Base-by-base conservation (phyloP, 2,329 filamentous ascomycete species). In the Ophiostoma tasmaniense region DNA sequence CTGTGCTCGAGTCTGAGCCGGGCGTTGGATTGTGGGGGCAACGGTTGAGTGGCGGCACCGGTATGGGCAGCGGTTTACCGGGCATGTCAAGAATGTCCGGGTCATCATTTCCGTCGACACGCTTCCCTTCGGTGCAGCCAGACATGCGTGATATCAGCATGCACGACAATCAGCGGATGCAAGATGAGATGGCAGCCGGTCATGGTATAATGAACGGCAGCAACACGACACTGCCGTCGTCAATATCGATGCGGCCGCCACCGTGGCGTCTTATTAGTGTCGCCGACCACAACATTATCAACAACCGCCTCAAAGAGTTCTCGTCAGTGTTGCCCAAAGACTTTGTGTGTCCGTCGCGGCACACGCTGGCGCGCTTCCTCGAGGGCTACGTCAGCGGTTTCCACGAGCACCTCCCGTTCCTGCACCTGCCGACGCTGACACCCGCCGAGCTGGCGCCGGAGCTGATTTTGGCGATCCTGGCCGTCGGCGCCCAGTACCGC, bases 351-450 rank as follows among this genome's bases (percentile, higher is more conserved):
- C 89, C 89, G 1, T 90, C 89, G 4, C 84, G 89, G 2, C 84
- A 90, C 72, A 90, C 89, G 0, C 76, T 91, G 35, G 88, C 87
- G 2, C 80, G 89, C 42, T 91, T 91, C 71, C 77, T 91, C 39
- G 88, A 90, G 70, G 89, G 88, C 1, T 92, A 90, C 73, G 84
- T 90, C 67, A 85, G 83, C 70, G 88, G 89, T 0, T 90, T 91
- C 70, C 76, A 87, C 69, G 81, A 84, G 33, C 83, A 86, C 70
- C 80, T 87, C 55, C 85, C 84, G 0, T 86, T 91, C 71, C 79
- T 92, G 35, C 89, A 92, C 75, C 78, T 90, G 5, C 86, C 89
- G 0, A 91, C 89, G 0, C 80, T 91, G 64, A 81, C 82, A 1
- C 83, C 88, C 0, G 84, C 84, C 8, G 84, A 87, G n/a, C 82